A percentile compares a stretch with the other conserved stretches of the same genome.
These are phyloP conservation scores for Phytophthora tubulina DNA, from an alignment of 352 stramenopile genomes.

Conservation along the genomic window DNA sequence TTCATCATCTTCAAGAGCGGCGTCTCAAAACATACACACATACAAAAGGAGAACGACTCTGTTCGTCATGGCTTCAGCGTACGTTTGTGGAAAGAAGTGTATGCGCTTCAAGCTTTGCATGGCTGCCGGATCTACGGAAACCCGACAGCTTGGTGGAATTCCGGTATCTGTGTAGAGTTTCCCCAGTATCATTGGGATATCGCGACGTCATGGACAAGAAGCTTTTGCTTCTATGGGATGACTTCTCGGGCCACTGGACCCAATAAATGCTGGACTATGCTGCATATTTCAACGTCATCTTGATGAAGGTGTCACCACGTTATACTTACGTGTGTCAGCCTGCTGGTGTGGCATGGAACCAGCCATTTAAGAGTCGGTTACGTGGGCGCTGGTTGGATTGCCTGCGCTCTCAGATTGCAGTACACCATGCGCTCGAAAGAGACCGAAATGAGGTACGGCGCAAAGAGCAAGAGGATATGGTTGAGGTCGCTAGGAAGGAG, in stretches of 20 bases:
- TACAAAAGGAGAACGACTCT: background rate
- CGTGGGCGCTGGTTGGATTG: background rate
- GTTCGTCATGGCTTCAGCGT: background rate
- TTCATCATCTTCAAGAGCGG: background rate
- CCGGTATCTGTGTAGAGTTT: background rate
- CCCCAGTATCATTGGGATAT: background rate
- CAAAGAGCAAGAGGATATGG: background rate
- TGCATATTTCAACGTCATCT: too few relatives aligned
- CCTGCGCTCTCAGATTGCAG: background rate
- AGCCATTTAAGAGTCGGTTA: conserved; percentile 10
- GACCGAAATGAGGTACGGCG: background rate
- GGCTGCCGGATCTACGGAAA: conserved; percentile 7
- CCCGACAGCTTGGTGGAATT: conserved; percentile 9
- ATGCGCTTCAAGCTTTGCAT: background rate
- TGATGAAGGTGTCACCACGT: too few relatives aligned
- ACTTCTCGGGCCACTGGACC: conserved; percentile 7
- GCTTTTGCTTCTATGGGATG: conserved; percentile 4
- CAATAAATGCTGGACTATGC: background rate
- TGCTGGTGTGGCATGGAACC: conserved; percentile 12
- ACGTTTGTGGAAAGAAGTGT: conserved; percentile 1
- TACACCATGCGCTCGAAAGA: background rate
- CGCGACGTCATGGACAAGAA: conserved; percentile 1
- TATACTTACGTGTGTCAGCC: background rate
- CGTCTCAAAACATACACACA: too few relatives aligned
- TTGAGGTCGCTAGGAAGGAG: background rate